These are phyloP conservation scores for Chaetomiaceae sp. DNA, from an alignment of 2,329 filamentous ascomycete genomes.

Conservation along the genomic window DNA sequence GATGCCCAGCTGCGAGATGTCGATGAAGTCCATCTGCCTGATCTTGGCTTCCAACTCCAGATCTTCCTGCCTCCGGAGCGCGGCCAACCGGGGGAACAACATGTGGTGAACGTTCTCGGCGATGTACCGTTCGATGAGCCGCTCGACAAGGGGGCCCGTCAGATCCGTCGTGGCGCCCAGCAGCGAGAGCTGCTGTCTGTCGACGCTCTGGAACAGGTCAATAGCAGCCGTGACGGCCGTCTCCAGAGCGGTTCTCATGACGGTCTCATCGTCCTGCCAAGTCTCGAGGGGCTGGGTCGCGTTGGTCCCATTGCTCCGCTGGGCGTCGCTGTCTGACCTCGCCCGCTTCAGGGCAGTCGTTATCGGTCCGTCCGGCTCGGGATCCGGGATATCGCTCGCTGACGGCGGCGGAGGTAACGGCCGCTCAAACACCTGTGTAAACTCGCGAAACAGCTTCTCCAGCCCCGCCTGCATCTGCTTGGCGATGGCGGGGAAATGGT, in stretches of 20 bases:
- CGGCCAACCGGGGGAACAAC: slow-evolving; percentile 76
- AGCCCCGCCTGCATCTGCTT: slow-evolving; percentile 92
- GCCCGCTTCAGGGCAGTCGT: slow-evolving; percentile 51
- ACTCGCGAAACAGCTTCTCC: slow-evolving; percentile 85
- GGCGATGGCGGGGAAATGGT: slow-evolving; percentile 91
- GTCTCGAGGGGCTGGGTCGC: slow-evolving; percentile 43
- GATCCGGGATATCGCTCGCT: slow-evolving; percentile 55
- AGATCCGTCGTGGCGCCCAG: slow-evolving; percentile 90
- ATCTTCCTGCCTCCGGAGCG: slow-evolving; percentile 76
- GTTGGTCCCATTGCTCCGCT: slow-evolving; percentile 30
- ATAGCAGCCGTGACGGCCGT: slow-evolving; percentile 90
- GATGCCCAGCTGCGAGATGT: slow-evolving; percentile 92
- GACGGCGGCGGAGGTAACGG: slow-evolving; percentile 73
- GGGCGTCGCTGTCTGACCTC: slow-evolving; percentile 45
- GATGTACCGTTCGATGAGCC: slow-evolving; percentile 91
- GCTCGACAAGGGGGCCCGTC: slow-evolving; percentile 86
- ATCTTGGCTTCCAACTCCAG: slow-evolving; percentile 85
- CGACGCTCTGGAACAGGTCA: slow-evolving; percentile 90
- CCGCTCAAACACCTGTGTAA: slow-evolving; percentile 78
- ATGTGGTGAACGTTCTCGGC: slow-evolving; percentile 89
- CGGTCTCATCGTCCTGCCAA: slow-evolving; percentile 83
- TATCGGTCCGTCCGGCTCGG: slow-evolving; percentile 53
- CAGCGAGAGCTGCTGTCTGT: slow-evolving; percentile 90
- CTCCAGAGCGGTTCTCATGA: slow-evolving; percentile 84
- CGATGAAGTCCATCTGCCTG: slow-evolving; percentile 86